These are phyloP conservation scores for Sarocladium kiliense DNA, from an alignment of 2,329 filamentous ascomycete species.

Conservation along the genomic window DNA sequence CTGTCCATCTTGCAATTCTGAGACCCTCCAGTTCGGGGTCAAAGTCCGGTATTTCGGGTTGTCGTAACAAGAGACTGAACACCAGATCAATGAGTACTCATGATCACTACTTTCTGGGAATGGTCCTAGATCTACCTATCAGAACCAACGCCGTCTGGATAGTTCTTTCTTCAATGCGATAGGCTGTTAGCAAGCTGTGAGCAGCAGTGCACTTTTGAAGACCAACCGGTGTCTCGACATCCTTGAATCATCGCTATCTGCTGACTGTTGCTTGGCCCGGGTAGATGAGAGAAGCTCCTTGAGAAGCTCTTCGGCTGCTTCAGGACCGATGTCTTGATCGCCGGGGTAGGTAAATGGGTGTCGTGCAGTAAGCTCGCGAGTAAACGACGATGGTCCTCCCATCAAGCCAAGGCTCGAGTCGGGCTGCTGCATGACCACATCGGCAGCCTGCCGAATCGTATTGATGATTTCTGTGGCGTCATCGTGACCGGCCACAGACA, in stretches of 20 bases:
- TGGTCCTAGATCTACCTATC: neutral
- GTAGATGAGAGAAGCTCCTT: neutral
- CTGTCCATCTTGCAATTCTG: slow-evolving; percentile 28
- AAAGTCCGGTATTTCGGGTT: neutral
- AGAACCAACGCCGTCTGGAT: neutral
- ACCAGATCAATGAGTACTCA: neutral
- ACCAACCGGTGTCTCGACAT: neutral
- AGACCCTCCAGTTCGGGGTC: slow-evolving; percentile 24
- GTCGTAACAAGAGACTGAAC: neutral
- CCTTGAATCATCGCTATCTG: neutral
- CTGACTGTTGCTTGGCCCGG: neutral
- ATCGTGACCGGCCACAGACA: neutral
- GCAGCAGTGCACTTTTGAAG: neutral
- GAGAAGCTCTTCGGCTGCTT: neutral
- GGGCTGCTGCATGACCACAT: neutral
- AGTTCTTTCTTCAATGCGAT: neutral
- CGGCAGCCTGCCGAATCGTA: neutral
- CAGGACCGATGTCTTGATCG: neutral
- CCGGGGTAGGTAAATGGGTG: neutral
- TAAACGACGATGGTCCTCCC: neutral
- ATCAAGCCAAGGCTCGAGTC: neutral
- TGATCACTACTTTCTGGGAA: no score
- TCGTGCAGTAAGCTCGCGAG: neutral
- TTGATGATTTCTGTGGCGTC: neutral
- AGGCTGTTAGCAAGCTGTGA: neutral